Base-by-base conservation (phyloP, 1,284 basidiomycete species). In the Cutaneotrichosporon sp. region DNA sequence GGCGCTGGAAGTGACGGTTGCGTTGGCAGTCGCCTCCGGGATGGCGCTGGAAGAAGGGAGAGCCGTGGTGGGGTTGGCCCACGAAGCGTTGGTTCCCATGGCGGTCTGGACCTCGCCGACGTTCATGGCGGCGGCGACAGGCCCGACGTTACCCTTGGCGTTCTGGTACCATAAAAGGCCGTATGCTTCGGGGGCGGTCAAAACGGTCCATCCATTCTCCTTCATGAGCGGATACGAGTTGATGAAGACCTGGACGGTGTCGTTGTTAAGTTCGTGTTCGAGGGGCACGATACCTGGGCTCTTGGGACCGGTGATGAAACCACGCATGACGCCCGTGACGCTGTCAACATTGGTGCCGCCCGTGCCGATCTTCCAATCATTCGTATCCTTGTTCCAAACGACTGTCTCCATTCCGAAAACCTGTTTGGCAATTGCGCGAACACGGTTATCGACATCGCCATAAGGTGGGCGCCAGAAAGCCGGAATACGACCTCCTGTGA, bases 391-490 rank as follows among this genome's bases (percentile, higher is more conserved):
- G 70, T 78, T 78, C 80, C 80, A 81, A 40, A 75, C 66, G 50
- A 80, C 76, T 21, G 77, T 78, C 56, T 73, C 70, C 57, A 81
- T 69, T 26, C 80, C 80, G 62, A 81, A 81, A 31, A 81, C 80
- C 53, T 73, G 71, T 64, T 74, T 75, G 40, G 83, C 79, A 67
- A 85, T 84, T 52, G 80, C 81, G 46, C 84, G 82, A 42, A 85
- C 83, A 63, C 84, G 82, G 75, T 84, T 83, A 70, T 83, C 82
- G 60, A 76, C 73, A 69, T 84, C 83, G 40, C 82, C 81, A 67
- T 72, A 81, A 36, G 81, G 80, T 34, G 81, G 81, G 63, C 77
- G 72, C 81, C 77, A 82, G 72, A 72, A 82, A 63, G 67, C 73
- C 53, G 75, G 80, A 61, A 76, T 69, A 52, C 72, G 75, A 46